Base-by-base conservation (phyloP, 116 monocot genomes). In the Phalaenopsis hybrid region DNA sequence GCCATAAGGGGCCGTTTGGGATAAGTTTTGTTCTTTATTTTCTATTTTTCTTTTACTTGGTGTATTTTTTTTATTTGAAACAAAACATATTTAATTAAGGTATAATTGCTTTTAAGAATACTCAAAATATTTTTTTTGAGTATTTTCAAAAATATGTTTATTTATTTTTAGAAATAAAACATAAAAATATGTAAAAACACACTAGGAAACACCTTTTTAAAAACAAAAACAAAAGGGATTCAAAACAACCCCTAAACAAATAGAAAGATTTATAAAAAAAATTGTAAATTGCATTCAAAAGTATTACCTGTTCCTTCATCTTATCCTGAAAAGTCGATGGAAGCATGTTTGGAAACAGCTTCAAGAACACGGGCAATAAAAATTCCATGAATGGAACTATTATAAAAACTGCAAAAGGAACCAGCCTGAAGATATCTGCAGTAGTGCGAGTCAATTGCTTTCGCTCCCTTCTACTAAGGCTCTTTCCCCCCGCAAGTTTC, bases 311-410 rank as follows among this genome's bases (percentile, higher is more conserved):
- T 85, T 95, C 95, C 85, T 95, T 98, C 95, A 98, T 90, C 88
- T 93, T 98, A 85, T 98, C 98, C 83, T 98, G 98, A 77, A 98
- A 98, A 59, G 98, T 98, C 0, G 98, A 98, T 25, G 98, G 98
- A 49, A 98, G 81, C 98, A 98, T 95, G 85, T 93, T 98, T 37
- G 98, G 98, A 59, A 98, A 98, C 52, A 98, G 12, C 65, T 92
- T 98, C 52, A 98, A 77, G 82, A 95, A 95, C 78, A 98, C 93
- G 33, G 98, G 98, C 79, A 98, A 81, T 80, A 98, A 88, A 78
- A 98, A 93, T 82, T 98, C 98, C 98, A 98, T 98, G 82, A 98
- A 98, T 34, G 98, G 98, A 41, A 98, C 93, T 74, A 98, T 91
- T 69, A 98, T 88, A 82, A 98, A 98, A 80, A 98, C 90, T 33